phyloP scores from a whole-genome alignment of 2,329 filamentous ascomycete species.

The Microsporum ferrugineum region DNA sequence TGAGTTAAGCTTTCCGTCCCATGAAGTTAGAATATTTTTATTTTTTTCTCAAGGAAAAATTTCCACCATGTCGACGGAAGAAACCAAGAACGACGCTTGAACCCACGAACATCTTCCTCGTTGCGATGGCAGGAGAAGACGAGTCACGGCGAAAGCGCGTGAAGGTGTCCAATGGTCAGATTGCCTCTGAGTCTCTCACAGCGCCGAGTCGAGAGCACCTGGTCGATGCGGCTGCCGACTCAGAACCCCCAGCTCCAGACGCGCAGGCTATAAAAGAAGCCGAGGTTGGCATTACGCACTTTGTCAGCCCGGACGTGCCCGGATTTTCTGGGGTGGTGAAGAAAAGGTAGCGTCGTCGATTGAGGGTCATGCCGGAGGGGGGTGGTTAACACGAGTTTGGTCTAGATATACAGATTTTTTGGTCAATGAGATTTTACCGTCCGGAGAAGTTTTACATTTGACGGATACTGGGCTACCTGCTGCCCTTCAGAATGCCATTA shows the following conservation, averaged over 20 bases:
- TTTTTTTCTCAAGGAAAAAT: not conserved
- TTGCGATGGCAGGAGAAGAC: constrained; percentile 4
- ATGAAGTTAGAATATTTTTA: too few species aligned
- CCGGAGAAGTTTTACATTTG: constrained; percentile 66
- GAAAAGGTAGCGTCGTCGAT: constrained; percentile 41
- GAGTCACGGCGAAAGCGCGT: constrained; percentile 16
- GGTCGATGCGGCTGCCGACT: not conserved
- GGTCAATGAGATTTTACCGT: constrained; percentile 73
- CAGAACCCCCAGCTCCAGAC: constrained; percentile 15
- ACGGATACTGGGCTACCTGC: constrained; percentile 33
- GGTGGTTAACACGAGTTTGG: constrained; percentile 5
- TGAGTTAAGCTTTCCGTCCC: too few species aligned
- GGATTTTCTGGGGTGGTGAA: constrained; percentile 57
- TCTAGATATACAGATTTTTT: constrained; percentile 76
- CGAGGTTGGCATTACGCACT: constrained; percentile 52
- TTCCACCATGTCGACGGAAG: not conserved
- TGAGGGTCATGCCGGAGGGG: not conserved
- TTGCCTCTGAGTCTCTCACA: not conserved
- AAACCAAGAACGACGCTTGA: not conserved
- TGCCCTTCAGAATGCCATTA: constrained; percentile 10
- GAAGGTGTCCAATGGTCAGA: constrained; percentile 14
- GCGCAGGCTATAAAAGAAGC: constrained; percentile 30
- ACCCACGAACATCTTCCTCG: not conserved
- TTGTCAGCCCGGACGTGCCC: constrained; percentile 45
- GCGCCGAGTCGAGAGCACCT: constrained; percentile 3